phyloP scores from a whole-genome alignment of 2,329 filamentous ascomycete species.

The Mollisia scopiformis region DNA sequence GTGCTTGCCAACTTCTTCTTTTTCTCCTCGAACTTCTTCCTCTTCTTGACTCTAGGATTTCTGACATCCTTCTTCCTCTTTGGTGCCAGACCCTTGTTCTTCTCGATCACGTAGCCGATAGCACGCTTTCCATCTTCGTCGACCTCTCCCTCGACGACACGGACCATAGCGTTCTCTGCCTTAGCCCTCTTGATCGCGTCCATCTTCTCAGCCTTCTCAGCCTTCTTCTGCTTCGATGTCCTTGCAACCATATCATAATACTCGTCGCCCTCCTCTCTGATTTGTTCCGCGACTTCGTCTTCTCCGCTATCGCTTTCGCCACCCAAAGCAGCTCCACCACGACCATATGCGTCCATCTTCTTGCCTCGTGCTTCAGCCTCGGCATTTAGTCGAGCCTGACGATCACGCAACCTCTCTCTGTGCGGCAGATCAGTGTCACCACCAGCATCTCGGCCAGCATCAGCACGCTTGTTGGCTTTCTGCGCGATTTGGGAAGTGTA shows the following conservation, averaged over 20 bases:
- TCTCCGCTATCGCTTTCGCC: slow-evolving; percentile 51
- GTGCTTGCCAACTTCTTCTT: slow-evolving; percentile 94
- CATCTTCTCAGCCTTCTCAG: slow-evolving; percentile 66
- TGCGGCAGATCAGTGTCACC: slow-evolving; percentile 86
- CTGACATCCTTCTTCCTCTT: slow-evolving; percentile 91
- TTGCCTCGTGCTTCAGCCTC: slow-evolving; percentile 84
- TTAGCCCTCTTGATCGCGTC: slow-evolving; percentile 61
- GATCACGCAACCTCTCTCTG: slow-evolving; percentile 83
- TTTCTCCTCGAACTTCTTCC: slow-evolving; percentile 93
- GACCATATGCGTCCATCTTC: slow-evolving; percentile 62
- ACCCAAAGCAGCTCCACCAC: slow-evolving; percentile 66
- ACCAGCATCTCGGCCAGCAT: slow-evolving; percentile 72
- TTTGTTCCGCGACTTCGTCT: slow-evolving; percentile 44
- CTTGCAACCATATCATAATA: slow-evolving; percentile 91
- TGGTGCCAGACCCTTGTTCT: slow-evolving; percentile 94
- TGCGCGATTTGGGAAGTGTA: slow-evolving; percentile 98
- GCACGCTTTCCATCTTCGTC: slow-evolving; percentile 87
- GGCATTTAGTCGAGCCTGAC: slow-evolving; percentile 83
- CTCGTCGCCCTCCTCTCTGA: slow-evolving; percentile 57
- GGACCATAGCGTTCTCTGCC: slow-evolving; percentile 63
- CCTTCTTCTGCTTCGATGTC: slow-evolving; percentile 69
- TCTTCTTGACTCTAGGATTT: slow-evolving; percentile 97
- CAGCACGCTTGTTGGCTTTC: slow-evolving; percentile 84
- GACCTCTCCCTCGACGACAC: slow-evolving; percentile 67
- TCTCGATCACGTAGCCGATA: slow-evolving; percentile 91